phyloP scores from a whole-genome alignment of 805 yeast species.

The Cyberlindnera samutprakarnensis region DNA sequence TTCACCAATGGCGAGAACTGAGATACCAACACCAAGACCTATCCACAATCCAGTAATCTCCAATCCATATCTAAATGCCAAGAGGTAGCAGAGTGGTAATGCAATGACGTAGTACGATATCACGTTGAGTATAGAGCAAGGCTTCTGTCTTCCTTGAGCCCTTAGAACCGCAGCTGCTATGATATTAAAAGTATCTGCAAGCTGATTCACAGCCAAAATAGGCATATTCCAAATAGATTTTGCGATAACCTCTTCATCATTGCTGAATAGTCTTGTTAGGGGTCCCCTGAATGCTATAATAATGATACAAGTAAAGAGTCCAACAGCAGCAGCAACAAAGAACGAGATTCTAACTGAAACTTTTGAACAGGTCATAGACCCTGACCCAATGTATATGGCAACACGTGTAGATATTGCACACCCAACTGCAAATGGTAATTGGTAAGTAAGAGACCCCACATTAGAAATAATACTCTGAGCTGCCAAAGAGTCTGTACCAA shows the following conservation, averaged over 20 bases:
- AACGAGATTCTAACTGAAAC: conserved; percentile 38
- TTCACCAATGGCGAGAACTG: conserved; percentile 44
- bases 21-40: conserved; percentile 61
- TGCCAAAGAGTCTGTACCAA: conserved; percentile 42
- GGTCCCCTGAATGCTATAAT: conserved; percentile 38
- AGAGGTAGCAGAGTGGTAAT: conserved; percentile 53
- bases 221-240: conserved; percentile 54
- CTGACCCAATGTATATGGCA: conserved; percentile 60
- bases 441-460: conserved; percentile 55
- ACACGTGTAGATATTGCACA: conserved; percentile 68
- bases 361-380: conserved; percentile 37
- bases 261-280: conserved; percentile 54
- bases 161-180: conserved; percentile 68
- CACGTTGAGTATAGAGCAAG: conserved; percentile 66
- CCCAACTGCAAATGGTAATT: conserved; percentile 67
- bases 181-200: conserved; percentile 64
- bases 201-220: conserved; percentile 54
- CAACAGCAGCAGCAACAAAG: conserved; percentile 41
- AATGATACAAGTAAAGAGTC: conserved; percentile 38
- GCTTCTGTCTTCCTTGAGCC: conserved; percentile 68
- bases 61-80: conserved; percentile 43
- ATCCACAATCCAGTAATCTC: conserved; percentile 65
- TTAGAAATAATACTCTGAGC: conserved; percentile 45
- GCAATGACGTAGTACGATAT: conserved; percentile 67
- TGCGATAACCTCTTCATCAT: conserved; percentile 48